Evolutionary conservation across 345 rosid species (phyloP), one percentile per base, ranked within the genome.

Genomic region (Eucalyptus tenuipes): DNA sequence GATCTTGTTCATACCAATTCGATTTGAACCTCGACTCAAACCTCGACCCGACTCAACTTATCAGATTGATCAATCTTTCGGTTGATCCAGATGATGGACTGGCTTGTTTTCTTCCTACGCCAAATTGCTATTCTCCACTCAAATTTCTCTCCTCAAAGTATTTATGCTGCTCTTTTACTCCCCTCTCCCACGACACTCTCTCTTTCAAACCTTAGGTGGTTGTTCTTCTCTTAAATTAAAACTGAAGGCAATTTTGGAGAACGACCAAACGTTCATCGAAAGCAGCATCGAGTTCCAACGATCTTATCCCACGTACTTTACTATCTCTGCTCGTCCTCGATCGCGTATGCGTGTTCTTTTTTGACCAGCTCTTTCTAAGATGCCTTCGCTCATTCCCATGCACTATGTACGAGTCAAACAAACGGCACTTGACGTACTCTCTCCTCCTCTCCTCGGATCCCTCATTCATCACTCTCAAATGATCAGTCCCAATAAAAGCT

Each of bases 361-460:
- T 75, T 75, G 82, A 75, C 82, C 82, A 22, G 47, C 82, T 40
- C 82, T 75, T 75, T 75, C 47, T 75, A 20, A 75, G 82, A 75
- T 75, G 47, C 82, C 82, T 75, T 75, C 82, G 47, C 47, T 75
- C 82, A 22, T 37, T 75, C 47, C 47, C 82, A 40, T 75, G 82
- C 82, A 75, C 82, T 22, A 20, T 75, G 47, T 75, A 37, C 47
- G 44, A 40, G 47, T 22, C 82, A 75, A 75, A 40, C 82, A 40
- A 40, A 22, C 12, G 24, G 82, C 82, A 37, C 29, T 37, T 75
- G 82, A 40, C 82, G 82, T 40, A 75, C 29, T 75, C 82, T 75
- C 82, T 87, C 57, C 89, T 84, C 89, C 87, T 86, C 89, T 86
- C 92, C 93, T 94, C 40, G 94, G 95, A 93, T 93, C 96, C 94